Conservation (phyloP, 257 asterid genomes). For the Solanum neorickii region DNA sequence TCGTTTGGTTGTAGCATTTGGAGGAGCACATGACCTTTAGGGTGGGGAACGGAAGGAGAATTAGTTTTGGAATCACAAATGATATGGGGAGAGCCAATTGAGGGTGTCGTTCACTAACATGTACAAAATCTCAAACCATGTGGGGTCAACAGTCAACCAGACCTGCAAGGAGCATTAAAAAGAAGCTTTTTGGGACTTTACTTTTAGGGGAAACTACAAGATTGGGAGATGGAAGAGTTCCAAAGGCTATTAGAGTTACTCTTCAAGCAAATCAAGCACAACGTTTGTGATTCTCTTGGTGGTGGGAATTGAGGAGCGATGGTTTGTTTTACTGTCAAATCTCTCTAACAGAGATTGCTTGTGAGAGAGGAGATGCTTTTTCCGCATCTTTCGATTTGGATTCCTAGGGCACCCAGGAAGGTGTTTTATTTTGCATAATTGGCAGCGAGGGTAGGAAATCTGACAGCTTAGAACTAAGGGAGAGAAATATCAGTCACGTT, state of each 20-base stretch:
- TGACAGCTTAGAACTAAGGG: neutral
- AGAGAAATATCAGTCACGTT: neutral
- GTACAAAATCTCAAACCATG: neutral
- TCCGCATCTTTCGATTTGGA: neutral
- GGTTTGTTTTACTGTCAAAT: neutral
- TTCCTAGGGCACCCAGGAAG: neutral
- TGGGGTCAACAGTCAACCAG: neutral
- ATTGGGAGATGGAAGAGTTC: neutral
- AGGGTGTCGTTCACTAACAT: neutral
- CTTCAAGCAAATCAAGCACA: neutral
- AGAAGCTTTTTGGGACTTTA: neutral
- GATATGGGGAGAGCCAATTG: neutral
- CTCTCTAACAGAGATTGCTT: neutral
- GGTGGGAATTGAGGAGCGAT: neutral
- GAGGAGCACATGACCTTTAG: neutral
- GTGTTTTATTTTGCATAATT: neutral
- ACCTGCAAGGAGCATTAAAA: neutral
- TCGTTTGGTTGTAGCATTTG: neutral
- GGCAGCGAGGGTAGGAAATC: neutral
- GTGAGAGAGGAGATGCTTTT: neutral
- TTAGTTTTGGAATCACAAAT: neutral
- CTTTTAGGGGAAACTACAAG: neutral
- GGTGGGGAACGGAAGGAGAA: neutral
- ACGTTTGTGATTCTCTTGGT: neutral
- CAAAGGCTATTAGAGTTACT: neutral